Evolutionary conservation across 2,329 filamentous ascomycete genomes (phyloP).

Genomic region (Kalmusia sp.): DNA sequence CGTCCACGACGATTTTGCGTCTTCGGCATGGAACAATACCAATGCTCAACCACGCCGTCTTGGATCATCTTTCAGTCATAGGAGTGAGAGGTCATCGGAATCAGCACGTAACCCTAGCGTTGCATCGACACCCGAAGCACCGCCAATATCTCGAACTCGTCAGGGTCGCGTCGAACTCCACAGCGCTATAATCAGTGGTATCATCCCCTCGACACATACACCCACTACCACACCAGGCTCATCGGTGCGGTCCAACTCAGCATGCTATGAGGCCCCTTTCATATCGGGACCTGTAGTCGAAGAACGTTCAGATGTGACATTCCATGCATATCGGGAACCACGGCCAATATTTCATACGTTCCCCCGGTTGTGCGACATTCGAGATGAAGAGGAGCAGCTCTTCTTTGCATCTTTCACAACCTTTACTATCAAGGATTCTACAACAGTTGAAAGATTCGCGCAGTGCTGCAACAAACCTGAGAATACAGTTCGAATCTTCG

Average conservation of each 20-base stretch:
- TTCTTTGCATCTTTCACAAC: neutral
- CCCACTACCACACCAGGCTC: neutral
- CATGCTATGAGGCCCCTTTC: neutral
- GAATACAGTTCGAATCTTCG: slow-evolving; percentile 2
- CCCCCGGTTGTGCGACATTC: neutral
- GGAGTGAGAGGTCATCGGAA: neutral
- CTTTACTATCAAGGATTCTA: neutral
- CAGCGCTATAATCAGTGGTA: neutral
- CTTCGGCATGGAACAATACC: neutral
- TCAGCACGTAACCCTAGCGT: neutral
- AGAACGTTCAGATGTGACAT: neutral
- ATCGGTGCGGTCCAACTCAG: neutral
- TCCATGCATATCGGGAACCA: neutral
- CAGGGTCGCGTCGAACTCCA: neutral
- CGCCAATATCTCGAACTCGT: neutral
- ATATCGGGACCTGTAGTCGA: neutral
- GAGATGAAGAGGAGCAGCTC: neutral
- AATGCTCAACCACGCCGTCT: neutral
- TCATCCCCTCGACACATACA: neutral
- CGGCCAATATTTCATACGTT: neutral
- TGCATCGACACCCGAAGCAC: neutral
- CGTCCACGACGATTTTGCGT: neutral
- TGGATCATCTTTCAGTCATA: neutral
- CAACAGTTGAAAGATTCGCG: neutral
- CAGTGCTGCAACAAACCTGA: neutral